Percentiles rank a stretch among this genome's conserved stretches.
These are phyloP conservation scores for Tricholoma saponaceum DNA, from an alignment of 768 basidiomycete genomes.

Conservation along the genomic window DNA sequence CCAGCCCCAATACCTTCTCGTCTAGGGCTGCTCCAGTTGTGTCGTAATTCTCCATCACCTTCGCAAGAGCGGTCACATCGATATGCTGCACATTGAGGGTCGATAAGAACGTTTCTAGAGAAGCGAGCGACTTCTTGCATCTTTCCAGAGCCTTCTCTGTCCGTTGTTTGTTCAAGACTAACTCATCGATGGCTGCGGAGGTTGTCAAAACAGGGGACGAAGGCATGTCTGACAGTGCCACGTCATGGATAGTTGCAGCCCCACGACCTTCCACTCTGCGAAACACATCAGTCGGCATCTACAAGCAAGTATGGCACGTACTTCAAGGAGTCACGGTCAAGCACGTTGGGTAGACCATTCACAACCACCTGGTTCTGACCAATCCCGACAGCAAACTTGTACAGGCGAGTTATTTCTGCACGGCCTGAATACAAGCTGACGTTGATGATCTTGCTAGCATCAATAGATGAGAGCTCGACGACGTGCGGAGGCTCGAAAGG, in stretches of 20 bases:
- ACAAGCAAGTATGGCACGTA: conserved; percentile 5
- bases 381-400: conserved; percentile 24
- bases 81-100: conserved; percentile 23
- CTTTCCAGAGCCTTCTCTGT: conserved; percentile 19
- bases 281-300: neutral
- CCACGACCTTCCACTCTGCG: conserved; percentile 32
- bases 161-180: conserved; percentile 13
- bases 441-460: conserved; percentile 28
- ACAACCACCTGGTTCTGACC: conserved; percentile 32
- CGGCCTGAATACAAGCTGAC: conserved; percentile 32
- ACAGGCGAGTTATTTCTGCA: conserved; percentile 32
- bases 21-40: conserved; percentile 22
- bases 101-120: conserved; percentile 23
- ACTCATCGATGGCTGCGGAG: conserved; percentile 16
- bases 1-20: conserved; percentile 18
- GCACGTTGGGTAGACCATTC: conserved; percentile 25
- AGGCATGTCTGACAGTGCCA: conserved; percentile 19
- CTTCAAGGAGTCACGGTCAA: conserved; percentile 29
- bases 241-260: conserved; percentile 31
- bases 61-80: conserved; percentile 13
- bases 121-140: conserved; percentile 16
- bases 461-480: conserved; percentile 19
- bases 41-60: conserved; percentile 17
- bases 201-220: conserved; percentile 5
- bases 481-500: conserved; percentile 6